These are phyloP conservation scores for Cryptococcus amylolentus DNA, from an alignment of 1,284 basidiomycete genomes.

Conservation along the genomic window DNA sequence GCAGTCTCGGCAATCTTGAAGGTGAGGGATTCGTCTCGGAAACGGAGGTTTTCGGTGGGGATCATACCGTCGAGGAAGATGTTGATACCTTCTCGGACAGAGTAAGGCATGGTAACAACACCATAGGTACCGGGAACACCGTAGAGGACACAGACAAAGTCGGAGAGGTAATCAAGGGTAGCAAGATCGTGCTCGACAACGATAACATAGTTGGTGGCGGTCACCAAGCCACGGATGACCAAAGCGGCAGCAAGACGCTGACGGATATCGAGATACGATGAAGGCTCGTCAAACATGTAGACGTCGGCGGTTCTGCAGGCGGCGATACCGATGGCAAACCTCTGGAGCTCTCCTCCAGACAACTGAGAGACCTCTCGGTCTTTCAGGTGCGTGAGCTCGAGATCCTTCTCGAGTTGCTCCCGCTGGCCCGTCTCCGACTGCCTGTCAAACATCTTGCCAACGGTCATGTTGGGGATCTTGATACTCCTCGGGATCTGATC, in stretches of 20 bases:
- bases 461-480: conserved; percentile 75
- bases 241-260: conserved; percentile 94
- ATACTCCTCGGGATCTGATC: conserved; percentile 95
- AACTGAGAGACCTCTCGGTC: conserved; percentile 77
- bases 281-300: conserved; percentile 71
- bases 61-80: conserved; percentile 97
- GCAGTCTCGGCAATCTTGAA: conserved; percentile 96
- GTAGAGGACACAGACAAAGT: conserved; percentile 94
- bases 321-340: conserved; percentile 66
- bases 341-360: conserved; percentile 91
- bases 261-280: conserved; percentile 91
- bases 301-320: conserved; percentile 83
- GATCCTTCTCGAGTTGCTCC: conserved; percentile 69
- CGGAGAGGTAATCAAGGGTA: conserved; percentile 92
- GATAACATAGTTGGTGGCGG: conserved; percentile 80
- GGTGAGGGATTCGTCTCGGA: conserved; percentile 86
- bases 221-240: conserved; percentile 81
- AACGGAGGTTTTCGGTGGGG: conserved; percentile 95
- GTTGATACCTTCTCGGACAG: conserved; percentile 96
- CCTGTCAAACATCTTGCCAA: conserved; percentile 77
- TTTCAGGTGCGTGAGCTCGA: conserved; percentile 81
- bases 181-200: conserved; percentile 97
- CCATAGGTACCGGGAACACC: conserved; percentile 96
- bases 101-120: conserved; percentile 95
- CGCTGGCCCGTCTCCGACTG: conserved; percentile 62